These are phyloP conservation scores for Luffa aegyptiaca DNA, from an alignment of 306 rosid genomes.

Conservation along the genomic window DNA sequence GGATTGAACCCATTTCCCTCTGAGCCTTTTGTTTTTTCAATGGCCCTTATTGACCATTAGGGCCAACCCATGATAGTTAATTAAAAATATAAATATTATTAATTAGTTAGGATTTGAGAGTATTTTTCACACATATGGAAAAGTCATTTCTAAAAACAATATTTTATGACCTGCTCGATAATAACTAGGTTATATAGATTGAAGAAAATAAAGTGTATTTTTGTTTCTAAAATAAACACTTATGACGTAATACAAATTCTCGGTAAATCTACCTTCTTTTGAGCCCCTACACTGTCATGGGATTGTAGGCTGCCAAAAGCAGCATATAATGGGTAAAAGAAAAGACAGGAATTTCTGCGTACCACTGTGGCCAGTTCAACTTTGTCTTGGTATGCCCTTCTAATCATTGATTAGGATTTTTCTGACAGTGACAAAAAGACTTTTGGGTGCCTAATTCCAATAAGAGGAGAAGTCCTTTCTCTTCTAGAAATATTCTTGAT, in stretches of 20 bases:
- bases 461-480: constrained; percentile 1
- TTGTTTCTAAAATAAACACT: background rate
- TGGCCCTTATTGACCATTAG: no score
- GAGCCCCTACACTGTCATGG: background rate
- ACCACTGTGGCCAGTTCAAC: background rate
- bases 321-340: background rate
- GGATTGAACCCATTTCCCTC: no score
- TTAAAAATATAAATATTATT: background rate
- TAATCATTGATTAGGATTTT: constrained; percentile 3
- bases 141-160: background rate
- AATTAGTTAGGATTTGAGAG: background rate
- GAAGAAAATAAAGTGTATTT: background rate
- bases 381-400: background rate
- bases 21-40: no score
- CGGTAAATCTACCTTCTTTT: background rate
- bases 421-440: background rate
- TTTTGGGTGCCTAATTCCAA: constrained; percentile 9
- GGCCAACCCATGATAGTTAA: no score
- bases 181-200: background rate
- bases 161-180: background rate
- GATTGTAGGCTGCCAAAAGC: background rate
- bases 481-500: constrained; percentile 7
- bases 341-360: background rate
- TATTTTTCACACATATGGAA: background rate
- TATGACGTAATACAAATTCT: background rate